Conservation (phyloP, 2,329 filamentous ascomycete species). For the Botrytis sinoallii region DNA sequence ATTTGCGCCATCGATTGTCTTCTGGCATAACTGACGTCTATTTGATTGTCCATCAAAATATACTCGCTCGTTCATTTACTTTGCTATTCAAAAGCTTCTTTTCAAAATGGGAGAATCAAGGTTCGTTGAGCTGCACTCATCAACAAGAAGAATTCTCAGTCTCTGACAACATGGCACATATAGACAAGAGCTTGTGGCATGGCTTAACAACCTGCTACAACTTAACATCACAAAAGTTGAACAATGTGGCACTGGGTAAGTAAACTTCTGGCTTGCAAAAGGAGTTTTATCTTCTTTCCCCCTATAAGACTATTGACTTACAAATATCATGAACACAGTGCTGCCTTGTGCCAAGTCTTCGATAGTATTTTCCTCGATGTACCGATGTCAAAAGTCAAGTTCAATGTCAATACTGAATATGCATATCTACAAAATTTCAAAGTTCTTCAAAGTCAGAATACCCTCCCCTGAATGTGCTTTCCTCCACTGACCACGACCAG, state of each 20-base stretch:
- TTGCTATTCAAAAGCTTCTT: conserved; percentile 1
- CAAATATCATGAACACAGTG: conserved; percentile 51
- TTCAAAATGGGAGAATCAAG: conserved; percentile 39
- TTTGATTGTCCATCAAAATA: neutral
- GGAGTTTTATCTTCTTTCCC: conserved; percentile 30
- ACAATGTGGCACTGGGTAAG: conserved; percentile 96
- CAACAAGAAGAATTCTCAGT: conserved; percentile 11
- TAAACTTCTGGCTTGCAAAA: conserved; percentile 38
- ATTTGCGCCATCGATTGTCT: neutral
- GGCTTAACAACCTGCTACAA: conserved; percentile 96
- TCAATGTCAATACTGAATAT: conserved; percentile 97
- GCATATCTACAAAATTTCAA: conserved; percentile 99
- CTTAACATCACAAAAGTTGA: conserved; percentile 98
- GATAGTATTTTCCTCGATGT: conserved; percentile 97
- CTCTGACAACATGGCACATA: conserved; percentile 26
- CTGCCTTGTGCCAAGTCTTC: conserved; percentile 94
- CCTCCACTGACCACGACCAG: conserved; percentile 44
- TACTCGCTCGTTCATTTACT: neutral
- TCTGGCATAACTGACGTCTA: neutral
- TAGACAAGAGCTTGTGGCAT: conserved; percentile 93
- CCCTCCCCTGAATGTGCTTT: conserved; percentile 15
- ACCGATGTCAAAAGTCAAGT: conserved; percentile 94
- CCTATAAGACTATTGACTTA: conserved; percentile 20
- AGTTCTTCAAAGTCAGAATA: conserved; percentile 75
- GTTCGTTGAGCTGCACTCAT: conserved; percentile 28